A percentile compares a stretch with the other conserved stretches of the same genome.
phyloP scores from a whole-genome alignment of 208 protist species.

The Crithidia bombi region DNA sequence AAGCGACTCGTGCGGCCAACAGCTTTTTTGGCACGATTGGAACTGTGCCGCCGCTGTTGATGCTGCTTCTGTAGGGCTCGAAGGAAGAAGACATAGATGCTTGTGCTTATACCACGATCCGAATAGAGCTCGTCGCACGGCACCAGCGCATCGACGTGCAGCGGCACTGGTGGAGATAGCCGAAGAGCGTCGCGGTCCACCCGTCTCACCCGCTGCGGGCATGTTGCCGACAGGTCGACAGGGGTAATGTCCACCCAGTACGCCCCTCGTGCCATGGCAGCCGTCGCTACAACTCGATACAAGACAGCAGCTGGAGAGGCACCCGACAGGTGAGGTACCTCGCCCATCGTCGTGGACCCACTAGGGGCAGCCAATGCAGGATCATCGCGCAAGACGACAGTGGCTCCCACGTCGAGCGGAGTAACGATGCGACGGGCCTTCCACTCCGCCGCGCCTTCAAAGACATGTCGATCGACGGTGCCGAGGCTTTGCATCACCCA shows the following conservation, averaged over 20 bases:
- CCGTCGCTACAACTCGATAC: constrained; percentile 26
- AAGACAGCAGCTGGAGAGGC: background rate
- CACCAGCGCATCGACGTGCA: constrained; percentile 61
- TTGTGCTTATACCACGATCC: constrained; percentile 53
- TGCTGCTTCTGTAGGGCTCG: constrained; percentile 30
- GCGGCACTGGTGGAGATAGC: constrained; percentile 36
- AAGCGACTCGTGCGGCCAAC: background rate
- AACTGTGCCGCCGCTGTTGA: background rate
- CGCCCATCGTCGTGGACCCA: background rate
- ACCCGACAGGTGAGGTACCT: background rate
- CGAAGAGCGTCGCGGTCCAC: constrained; percentile 44
- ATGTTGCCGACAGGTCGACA: background rate
- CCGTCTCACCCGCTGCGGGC: constrained; percentile 15
- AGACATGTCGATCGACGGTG: constrained; percentile 20
- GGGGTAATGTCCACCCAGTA: constrained; percentile 53
- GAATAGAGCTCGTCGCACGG: constrained; percentile 63
- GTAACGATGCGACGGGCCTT: constrained; percentile 38
- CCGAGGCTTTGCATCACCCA: constrained; percentile 77
- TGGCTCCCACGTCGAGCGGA: constrained; percentile 50
- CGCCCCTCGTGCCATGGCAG: constrained; percentile 31
- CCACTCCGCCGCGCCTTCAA: background rate
- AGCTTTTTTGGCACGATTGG: background rate
- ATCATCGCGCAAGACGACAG: constrained; percentile 7
- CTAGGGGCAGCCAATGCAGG: background rate
- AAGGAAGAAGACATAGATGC: constrained; percentile 52